These are phyloP conservation scores for Capsella bursapastoris DNA, from an alignment of 345 rosid genomes.

Conservation along the genomic window DNA sequence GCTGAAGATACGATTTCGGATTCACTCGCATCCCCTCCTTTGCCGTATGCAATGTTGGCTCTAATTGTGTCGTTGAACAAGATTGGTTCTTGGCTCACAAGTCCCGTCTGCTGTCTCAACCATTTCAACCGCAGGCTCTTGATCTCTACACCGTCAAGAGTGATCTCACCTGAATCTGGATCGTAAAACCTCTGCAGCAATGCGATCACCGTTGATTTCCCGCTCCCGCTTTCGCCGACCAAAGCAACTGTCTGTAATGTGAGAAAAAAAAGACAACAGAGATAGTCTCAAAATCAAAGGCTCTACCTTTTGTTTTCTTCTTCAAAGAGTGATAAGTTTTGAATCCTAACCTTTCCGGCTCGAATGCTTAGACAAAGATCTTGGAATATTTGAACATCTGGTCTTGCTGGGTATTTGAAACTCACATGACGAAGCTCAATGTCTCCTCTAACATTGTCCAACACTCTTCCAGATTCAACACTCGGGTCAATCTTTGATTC, in stretches of 20 bases:
- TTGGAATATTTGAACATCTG: slow-evolving; percentile 68
- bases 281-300: background rate
- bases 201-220: slow-evolving; percentile 81
- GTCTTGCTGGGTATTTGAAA: slow-evolving; percentile 83
- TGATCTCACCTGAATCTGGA: slow-evolving; percentile 75
- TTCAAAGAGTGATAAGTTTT: background rate
- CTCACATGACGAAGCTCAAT: slow-evolving; percentile 70
- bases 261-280: background rate
- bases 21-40: slow-evolving; percentile 70
- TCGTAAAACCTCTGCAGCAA: slow-evolving; percentile 81
- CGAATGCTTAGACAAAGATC: slow-evolving; percentile 68
- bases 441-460: slow-evolving; percentile 66
- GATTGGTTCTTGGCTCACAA: slow-evolving; percentile 83
- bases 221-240: slow-evolving; percentile 92
- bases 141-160: slow-evolving; percentile 73
- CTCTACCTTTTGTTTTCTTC: background rate
- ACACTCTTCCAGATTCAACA: slow-evolving; percentile 63
- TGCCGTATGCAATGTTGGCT: slow-evolving; percentile 84
- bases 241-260: slow-evolving; percentile 71
- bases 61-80: slow-evolving; percentile 75
- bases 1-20: slow-evolving; percentile 77
- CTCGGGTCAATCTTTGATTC: slow-evolving; percentile 74
- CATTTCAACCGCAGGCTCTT: slow-evolving; percentile 62
- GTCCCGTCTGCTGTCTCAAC: slow-evolving; percentile 85
- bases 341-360: slow-evolving; percentile 66